Evolutionary conservation across 768 basidiomycete genomes (phyloP).

Genomic region (Rhodotorula graminis): DNA sequence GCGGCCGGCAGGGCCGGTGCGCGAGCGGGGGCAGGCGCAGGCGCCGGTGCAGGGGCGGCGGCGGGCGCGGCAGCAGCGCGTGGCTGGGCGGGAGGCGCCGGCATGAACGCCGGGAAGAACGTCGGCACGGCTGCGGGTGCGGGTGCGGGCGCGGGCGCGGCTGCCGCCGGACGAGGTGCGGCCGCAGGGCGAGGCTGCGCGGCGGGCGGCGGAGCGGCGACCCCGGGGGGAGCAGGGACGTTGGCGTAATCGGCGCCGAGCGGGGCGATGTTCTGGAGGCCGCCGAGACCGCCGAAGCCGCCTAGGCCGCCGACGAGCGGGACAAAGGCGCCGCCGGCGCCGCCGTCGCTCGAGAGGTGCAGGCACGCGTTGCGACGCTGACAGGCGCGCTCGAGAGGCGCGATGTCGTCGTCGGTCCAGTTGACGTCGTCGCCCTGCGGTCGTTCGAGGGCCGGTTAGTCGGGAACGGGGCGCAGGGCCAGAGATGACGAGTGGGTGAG

Average conservation of each 20-base stretch:
- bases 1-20: not conserved
- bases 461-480: not conserved
- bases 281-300: not conserved
- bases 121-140: too few relatives aligned
- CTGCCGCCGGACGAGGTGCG: not conserved
- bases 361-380: conserved; percentile 7
- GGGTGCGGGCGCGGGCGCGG: not conserved
- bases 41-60: not conserved
- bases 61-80: too few relatives aligned
- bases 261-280: not conserved
- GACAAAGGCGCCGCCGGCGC: not conserved
- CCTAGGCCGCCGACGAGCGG: conserved; percentile 2
- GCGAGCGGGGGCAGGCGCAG: not conserved
- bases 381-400: conserved; percentile 5
- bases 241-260: not conserved
- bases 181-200: not conserved
- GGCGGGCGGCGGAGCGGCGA: not conserved
- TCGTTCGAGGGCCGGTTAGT: fast-evolving
- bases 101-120: too few relatives aligned
- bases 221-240: too few relatives aligned
- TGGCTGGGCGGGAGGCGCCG: too few relatives aligned
- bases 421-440: conserved; percentile 31
- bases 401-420: conserved; percentile 17
- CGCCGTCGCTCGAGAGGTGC: conserved; percentile 10
- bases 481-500: too few relatives aligned